Percentiles rank a stretch among this genome's conserved stretches.
phyloP scores from a whole-genome alignment of 495 filamentous ascomycete genomes.

The Chaetomium fimeti region DNA sequence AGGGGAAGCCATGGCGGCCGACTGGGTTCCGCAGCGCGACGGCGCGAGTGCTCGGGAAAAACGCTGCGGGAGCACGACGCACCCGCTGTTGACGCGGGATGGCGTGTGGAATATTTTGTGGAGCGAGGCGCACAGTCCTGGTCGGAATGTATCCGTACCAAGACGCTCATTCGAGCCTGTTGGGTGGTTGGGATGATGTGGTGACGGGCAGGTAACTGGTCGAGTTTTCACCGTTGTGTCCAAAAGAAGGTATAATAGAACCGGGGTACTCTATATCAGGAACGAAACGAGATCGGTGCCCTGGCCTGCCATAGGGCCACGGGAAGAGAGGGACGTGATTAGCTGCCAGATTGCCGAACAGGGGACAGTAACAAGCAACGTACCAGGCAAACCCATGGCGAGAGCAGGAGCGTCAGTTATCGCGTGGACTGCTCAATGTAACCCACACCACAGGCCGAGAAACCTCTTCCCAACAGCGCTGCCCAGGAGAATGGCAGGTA shows the following conservation, averaged over 20 bases:
- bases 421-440: neutral
- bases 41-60: neutral
- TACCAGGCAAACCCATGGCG: conserved; percentile 9
- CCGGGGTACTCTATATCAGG: conserved; percentile 48
- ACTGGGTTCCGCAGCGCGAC: neutral
- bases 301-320: conserved; percentile 46
- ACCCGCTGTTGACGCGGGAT: neutral
- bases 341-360: conserved; percentile 37
- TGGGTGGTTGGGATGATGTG: conserved; percentile 28
- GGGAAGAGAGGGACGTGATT: conserved; percentile 30
- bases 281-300: conserved; percentile 41
- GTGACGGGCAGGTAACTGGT: conserved; percentile 29
- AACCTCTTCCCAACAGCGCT: neutral
- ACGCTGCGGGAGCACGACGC: neutral
- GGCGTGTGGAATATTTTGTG: conserved; percentile 4
- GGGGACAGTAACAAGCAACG: conserved; percentile 19
- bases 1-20: neutral
- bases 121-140: neutral
- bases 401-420: conserved; percentile 1
- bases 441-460: conserved; percentile 10
- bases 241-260: conserved; percentile 42
- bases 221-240: conserved; percentile 30
- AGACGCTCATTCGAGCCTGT: conserved; percentile 22
- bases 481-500: neutral
- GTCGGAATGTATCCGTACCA: neutral